Evolutionary conservation across 2,329 filamentous ascomycete genomes (phyloP).

Genomic region (Mariannaea sp.): DNA sequence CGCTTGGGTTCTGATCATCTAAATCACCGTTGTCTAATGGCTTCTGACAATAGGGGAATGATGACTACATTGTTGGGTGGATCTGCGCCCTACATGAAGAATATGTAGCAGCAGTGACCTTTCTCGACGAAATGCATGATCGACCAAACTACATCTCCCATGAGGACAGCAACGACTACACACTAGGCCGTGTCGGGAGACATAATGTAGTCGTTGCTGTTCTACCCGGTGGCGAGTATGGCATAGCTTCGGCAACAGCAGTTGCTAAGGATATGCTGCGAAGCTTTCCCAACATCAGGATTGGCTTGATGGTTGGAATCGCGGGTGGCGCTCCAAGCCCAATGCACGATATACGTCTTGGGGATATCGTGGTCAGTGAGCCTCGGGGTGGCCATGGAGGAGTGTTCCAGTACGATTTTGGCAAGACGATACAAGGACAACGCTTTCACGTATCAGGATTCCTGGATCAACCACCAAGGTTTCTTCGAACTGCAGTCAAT

Average conservation of each 20-base stretch:
- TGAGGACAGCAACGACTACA: conserved; percentile 24
- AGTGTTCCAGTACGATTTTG: conserved; percentile 3
- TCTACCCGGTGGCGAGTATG: conserved; percentile 22
- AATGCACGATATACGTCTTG: neutral
- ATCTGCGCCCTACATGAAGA: conserved; percentile 1
- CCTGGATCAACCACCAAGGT: neutral
- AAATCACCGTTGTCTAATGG: neutral
- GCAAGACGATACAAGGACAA: neutral
- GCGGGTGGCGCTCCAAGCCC: neutral
- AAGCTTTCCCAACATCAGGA: neutral
- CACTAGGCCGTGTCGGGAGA: conserved; percentile 19
- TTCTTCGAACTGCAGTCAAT: neutral
- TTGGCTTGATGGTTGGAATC: conserved; percentile 14
- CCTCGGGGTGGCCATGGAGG: neutral
- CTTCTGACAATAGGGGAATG: neutral
- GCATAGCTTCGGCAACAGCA: conserved; percentile 21
- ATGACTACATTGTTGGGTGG: conserved; percentile 3
- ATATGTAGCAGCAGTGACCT: neutral
- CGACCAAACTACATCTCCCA: neutral
- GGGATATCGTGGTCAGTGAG: conserved; percentile 5
- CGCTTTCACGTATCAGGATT: neutral
- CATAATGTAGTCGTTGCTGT: conserved; percentile 30
- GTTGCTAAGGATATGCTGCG: conserved; percentile 38
- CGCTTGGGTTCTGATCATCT: no score
- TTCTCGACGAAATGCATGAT: neutral